Evolutionary conservation across 257 asterid species (phyloP).

Genomic region (Osmanthus fragrans): DNA sequence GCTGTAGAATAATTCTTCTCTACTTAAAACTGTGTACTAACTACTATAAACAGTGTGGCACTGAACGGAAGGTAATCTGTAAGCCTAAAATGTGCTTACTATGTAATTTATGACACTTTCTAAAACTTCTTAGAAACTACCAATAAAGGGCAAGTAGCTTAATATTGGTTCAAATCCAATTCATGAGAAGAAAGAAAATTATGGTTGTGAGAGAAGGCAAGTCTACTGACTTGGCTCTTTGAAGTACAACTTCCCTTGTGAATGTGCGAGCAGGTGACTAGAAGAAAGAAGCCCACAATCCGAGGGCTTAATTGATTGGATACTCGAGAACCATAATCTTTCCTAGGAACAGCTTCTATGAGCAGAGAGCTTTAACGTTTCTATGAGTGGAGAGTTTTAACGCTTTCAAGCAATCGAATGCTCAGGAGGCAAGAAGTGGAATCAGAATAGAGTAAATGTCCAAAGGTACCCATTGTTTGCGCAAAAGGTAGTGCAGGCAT

Average conservation of each 20-base stretch:
- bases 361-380: no score
- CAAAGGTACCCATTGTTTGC: slow-evolving; percentile 63
- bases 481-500: slow-evolving; percentile 79
- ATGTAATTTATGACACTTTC: not conserved
- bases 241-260: not conserved
- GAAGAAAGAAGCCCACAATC: not conserved
- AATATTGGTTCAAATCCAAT: no score
- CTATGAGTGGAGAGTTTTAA: no score
- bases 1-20: not conserved
- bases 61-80: not conserved
- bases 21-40: not conserved
- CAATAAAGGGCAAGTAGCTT: no score
- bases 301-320: no score
- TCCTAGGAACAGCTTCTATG: no score
- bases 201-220: no score
- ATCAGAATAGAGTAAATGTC: no score
- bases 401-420: not conserved
- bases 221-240: not conserved
- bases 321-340: no score
- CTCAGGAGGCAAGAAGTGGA: no score
- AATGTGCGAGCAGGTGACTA: not conserved
- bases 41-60: not conserved
- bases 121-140: no score
- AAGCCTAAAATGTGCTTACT: slow-evolving; percentile 6
- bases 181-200: no score